Percentiles rank a stretch among this genome's conserved stretches.
Conservation (phyloP, 2,329 filamentous ascomycete species). For the Aureobasidium mangrovei region DNA sequence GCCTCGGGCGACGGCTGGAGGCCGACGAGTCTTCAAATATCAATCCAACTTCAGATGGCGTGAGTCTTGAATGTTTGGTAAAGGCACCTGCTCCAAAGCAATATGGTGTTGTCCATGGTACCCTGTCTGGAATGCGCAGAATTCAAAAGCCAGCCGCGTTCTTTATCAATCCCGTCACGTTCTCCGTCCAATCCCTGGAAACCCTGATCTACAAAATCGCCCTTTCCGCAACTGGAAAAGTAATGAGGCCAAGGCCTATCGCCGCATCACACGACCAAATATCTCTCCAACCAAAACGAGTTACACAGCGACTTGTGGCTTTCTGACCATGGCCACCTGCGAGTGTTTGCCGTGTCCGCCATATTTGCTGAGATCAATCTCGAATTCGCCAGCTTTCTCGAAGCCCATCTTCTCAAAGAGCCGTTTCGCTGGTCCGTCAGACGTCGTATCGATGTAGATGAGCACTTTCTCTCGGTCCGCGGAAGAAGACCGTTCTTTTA, state of each 20-base stretch:
- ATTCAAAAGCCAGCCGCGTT: no score
- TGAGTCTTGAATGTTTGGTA: no score
- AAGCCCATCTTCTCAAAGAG: slow-evolving; percentile 13
- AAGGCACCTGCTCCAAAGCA: no score
- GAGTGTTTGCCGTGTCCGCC: background rate
- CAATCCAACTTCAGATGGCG: no score
- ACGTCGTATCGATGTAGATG: slow-evolving; percentile 6
- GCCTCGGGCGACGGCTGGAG: no score
- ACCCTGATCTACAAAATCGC: no score
- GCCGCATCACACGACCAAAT: background rate
- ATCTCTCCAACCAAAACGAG: background rate
- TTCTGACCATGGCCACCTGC: slow-evolving; percentile 10
- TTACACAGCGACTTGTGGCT: background rate
- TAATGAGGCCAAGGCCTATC: background rate
- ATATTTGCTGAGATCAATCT: slow-evolving; percentile 5
- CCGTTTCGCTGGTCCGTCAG: background rate
- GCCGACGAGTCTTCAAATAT: no score
- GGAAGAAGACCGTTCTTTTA: background rate
- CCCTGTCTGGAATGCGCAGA: no score
- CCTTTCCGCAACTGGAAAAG: no score
- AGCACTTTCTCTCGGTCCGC: slow-evolving; percentile 2
- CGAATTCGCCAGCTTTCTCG: slow-evolving; percentile 2
- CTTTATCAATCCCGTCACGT: no score
- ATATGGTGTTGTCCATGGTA: no score
- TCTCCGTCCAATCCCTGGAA: no score